Percentiles rank a stretch among this genome's conserved stretches.
phyloP scores from a whole-genome alignment of 345 rosid genomes.

The Capsella bursapastoris region DNA sequence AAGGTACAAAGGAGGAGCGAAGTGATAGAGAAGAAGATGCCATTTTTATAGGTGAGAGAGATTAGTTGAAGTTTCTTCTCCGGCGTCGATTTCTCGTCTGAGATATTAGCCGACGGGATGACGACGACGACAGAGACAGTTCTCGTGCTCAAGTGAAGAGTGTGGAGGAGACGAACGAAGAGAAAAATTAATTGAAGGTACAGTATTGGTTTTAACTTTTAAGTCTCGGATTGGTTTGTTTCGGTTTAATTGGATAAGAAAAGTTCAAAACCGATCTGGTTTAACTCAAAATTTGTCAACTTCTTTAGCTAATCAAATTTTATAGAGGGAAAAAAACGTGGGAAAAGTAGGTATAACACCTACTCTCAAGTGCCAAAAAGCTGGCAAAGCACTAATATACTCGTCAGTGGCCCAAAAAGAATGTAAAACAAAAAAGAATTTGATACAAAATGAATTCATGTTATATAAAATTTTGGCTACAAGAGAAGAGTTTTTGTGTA shows the following conservation, averaged over 20 bases:
- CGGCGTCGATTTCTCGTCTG: conserved; percentile 27
- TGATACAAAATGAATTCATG: background rate
- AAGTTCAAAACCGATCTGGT: background rate
- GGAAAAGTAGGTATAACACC: conserved; percentile 36
- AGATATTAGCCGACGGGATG: conserved; percentile 9
- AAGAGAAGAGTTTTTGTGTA: background rate
- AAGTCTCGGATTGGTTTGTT: background rate
- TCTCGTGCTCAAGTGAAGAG: conserved; percentile 15
- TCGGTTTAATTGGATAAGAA: background rate
- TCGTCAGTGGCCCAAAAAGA: background rate
- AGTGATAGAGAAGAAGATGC: conserved; percentile 48
- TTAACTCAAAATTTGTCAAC: background rate
- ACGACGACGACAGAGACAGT: conserved; percentile 34
- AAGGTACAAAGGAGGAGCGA: conserved; percentile 39
- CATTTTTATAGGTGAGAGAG: conserved; percentile 32
- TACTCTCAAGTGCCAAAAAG: background rate
- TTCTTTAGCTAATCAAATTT: too few species aligned
- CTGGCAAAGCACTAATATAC: background rate
- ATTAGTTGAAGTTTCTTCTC: background rate
- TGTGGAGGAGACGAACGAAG: background rate
- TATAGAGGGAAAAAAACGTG: conserved; percentile 6
- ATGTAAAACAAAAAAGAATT: background rate
- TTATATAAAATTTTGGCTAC: background rate
- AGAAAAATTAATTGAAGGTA: background rate
- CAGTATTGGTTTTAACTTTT: background rate